phyloP scores from a whole-genome alignment of 1,284 basidiomycete species.

The Cutaneotrichosporon arboriforme region DNA sequence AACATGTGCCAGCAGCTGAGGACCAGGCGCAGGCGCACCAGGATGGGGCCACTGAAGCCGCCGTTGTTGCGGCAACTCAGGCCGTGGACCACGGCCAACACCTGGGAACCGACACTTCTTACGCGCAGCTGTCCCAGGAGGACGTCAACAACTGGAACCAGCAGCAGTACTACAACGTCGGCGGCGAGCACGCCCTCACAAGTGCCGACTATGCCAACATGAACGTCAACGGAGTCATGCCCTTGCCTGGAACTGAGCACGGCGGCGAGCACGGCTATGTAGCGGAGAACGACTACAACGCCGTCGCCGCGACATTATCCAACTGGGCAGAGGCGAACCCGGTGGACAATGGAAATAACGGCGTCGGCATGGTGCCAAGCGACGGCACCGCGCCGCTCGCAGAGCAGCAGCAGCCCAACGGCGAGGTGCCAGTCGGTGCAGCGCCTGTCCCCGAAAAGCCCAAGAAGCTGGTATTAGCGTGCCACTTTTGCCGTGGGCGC shows the following conservation, averaged over 20 bases:
- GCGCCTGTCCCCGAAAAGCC: conserved; percentile 11
- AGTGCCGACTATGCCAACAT: conserved; percentile 9
- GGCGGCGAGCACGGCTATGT: conserved; percentile 13
- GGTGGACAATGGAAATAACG: conserved; percentile 4
- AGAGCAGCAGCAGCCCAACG: conserved; percentile 8
- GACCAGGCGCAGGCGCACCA: neutral
- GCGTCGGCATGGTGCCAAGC: neutral
- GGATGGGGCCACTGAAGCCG: neutral
- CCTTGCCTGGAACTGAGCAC: conserved; percentile 2
- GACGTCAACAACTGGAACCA: neutral
- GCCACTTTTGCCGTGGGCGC: conserved; percentile 48
- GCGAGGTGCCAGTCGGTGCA: neutral
- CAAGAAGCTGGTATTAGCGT: conserved; percentile 46
- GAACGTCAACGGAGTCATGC: conserved; percentile 11
- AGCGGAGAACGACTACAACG: conserved; percentile 11
- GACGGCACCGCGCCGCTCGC: neutral
- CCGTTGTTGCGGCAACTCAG: neutral
- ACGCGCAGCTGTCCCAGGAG: neutral
- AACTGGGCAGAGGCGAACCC: conserved; percentile 17
- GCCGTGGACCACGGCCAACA: neutral
- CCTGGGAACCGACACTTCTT: neutral
- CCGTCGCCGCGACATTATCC: conserved; percentile 14
- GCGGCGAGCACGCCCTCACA: neutral
- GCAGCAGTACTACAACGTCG: conserved; percentile 2
- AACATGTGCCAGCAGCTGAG: neutral